A percentile compares a stretch with the other conserved stretches of the same genome.
phyloP scores from a whole-genome alignment of 345 rosid genomes.

The Lumnitzera littorea region DNA sequence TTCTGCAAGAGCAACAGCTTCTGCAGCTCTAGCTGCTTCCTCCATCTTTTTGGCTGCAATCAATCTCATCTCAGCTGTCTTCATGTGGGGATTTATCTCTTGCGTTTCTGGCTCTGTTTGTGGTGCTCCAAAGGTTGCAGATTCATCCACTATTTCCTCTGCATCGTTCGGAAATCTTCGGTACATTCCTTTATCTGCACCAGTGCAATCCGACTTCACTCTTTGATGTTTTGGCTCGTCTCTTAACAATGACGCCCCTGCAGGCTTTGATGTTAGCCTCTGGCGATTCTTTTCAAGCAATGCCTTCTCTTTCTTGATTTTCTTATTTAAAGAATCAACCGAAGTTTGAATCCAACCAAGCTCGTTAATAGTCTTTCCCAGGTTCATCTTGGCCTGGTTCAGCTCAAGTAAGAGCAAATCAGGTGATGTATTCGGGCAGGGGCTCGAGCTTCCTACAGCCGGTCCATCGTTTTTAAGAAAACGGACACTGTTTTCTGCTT shows the following conservation, averaged over 20 bases:
- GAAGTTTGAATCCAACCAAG: slow-evolving; percentile 77
- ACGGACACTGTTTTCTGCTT: slow-evolving; percentile 30
- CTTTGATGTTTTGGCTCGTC: slow-evolving; percentile 13
- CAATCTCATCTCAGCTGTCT: slow-evolving; percentile 78
- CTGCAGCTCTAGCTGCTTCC: slow-evolving; percentile 96
- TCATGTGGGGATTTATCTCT: slow-evolving; percentile 31
- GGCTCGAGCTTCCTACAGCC: slow-evolving; percentile 27
- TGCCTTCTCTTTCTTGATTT: slow-evolving; percentile 68
- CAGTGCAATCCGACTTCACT: not conserved
- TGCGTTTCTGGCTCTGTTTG: slow-evolving; percentile 22
- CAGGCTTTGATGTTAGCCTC: slow-evolving; percentile 56
- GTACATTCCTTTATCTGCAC: not conserved
- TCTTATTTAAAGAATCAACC: slow-evolving; percentile 67
- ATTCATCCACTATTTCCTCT: slow-evolving; percentile 19
- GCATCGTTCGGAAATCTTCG: not conserved
- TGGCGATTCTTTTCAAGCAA: slow-evolving; percentile 55
- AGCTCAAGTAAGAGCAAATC: slow-evolving; percentile 71
- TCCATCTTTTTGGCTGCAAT: slow-evolving; percentile 96
- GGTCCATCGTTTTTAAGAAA: slow-evolving; percentile 18
- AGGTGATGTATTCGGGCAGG: slow-evolving; percentile 51
- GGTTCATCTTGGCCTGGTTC: slow-evolving; percentile 82
- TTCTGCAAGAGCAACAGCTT: slow-evolving; percentile 80
- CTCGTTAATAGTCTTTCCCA: slow-evolving; percentile 79
- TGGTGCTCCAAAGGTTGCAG: slow-evolving; percentile 19
- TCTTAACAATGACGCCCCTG: slow-evolving; percentile 44